Base-by-base conservation (phyloP, 108 stramenopile species). In the Discostella pseudostelligera region DNA sequence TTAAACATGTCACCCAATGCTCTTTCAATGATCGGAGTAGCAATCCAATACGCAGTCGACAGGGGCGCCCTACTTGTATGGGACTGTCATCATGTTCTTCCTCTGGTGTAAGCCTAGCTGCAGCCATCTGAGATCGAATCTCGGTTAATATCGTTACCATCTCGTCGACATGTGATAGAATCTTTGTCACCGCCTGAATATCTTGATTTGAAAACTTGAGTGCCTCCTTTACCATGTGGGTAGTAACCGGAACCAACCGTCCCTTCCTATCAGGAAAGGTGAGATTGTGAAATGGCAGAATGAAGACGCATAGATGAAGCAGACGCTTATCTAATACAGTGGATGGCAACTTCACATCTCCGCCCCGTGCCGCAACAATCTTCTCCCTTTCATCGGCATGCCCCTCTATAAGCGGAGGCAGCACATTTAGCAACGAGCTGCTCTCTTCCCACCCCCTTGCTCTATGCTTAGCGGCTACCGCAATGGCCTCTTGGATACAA, bases 161-260 rank as follows among this genome's bases (percentile, higher is more conserved):
- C 25, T 73, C 71, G 63, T 89, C 87, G 25, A 89, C 72, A 48
- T 80, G 56, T 11, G 81, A 56, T 40, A 81, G 49, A 6, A 90
- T 60, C 22, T 58, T 70, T 7, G 61, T 44, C 21, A 90, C 76
- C 45, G 61, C 81, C 47, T 67, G 58, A 14, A 79, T 72, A 54
- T 93, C 89, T 22, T 78, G 81, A 56, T 83, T 82, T 39, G 84
- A 78, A 56, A 87, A 93, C 61, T 93, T 93, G 56, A 93, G 75
- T 13, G 84, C 65, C 46, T 93, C 88, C 54, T 84, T 84, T 21
- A 90, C 76, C 82, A 93, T 87, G 65, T 84, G 86, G 29, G 83
- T 51, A 3, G 76, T 77, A 4, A 90, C 83, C 24, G 59, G 46
- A 12, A 72, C 66, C 10, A 62, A 65, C 19, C 76, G 78, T 13